A percentile compares a stretch with the other conserved stretches of the same genome.
phyloP scores from a whole-genome alignment of 2,329 filamentous ascomycete species.

The Ophiostoma novo-ulmi region DNA sequence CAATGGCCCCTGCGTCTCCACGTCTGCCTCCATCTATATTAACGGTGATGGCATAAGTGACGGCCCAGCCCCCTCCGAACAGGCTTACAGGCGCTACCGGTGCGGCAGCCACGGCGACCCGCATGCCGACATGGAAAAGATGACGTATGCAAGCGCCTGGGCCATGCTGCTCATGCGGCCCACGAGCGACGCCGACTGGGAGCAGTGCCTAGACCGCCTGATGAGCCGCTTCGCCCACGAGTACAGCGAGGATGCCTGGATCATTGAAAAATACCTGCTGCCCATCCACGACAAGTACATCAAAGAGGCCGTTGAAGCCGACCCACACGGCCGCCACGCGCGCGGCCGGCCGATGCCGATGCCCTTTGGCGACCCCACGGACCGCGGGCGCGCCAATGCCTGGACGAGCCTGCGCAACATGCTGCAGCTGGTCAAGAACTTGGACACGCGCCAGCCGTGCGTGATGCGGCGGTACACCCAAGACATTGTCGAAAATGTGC shows the following conservation, averaged over 20 bases:
- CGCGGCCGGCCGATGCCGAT: not conserved
- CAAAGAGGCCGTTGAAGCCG: not conserved
- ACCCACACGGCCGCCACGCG: not conserved
- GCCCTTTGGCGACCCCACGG: not conserved
- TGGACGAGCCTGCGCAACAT: conserved; percentile 38
- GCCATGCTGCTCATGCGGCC: conserved; percentile 55
- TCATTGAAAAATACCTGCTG: conserved; percentile 63
- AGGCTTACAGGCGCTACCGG: not conserved
- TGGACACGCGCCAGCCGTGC: conserved; percentile 41
- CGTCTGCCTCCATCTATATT: not conserved
- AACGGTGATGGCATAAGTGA: not conserved
- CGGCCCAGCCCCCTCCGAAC: not conserved
- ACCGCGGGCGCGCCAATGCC: conserved; percentile 30
- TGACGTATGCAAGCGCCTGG: conserved; percentile 72
- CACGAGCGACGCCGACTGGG: conserved; percentile 47
- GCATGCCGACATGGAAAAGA: conserved; percentile 50
- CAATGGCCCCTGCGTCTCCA: not conserved
- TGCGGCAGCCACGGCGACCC: conserved; percentile 43
- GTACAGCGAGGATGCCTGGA: conserved; percentile 65
- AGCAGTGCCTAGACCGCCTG: conserved; percentile 60
- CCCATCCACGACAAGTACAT: conserved; percentile 53
- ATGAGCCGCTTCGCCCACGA: conserved; percentile 59
- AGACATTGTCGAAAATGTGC: conserved; percentile 42
- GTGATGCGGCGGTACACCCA: conserved; percentile 35
- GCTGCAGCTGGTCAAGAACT: conserved; percentile 40